These are phyloP conservation scores for Cyamopsis tetragonoloba DNA, from an alignment of 306 rosid genomes.

Conservation along the genomic window DNA sequence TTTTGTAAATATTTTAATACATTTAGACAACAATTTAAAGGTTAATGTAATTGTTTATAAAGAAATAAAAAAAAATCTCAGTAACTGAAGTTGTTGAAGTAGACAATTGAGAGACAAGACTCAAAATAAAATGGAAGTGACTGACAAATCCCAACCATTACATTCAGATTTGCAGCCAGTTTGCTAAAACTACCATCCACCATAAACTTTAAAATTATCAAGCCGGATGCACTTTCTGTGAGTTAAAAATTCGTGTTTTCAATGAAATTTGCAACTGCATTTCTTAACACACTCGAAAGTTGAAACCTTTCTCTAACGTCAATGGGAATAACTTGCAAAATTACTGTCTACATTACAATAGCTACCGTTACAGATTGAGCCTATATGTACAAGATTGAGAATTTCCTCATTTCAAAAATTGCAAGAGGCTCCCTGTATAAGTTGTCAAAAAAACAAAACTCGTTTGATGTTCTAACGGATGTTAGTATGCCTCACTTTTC, in stretches of 20 bases:
- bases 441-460: constrained; percentile 22
- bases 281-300: too few species aligned
- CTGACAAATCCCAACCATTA: too few species aligned
- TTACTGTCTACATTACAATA: not conserved
- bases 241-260: too few species aligned
- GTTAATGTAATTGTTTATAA: not conserved
- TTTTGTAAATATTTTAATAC: not conserved
- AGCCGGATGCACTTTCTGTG: too few species aligned
- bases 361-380: not conserved
- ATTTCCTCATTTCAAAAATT: constrained; percentile 24
- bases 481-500: constrained; percentile 59
- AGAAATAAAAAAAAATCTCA: too few species aligned
- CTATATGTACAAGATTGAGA: constrained; percentile 12
- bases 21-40: not conserved
- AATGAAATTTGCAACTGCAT: constrained; percentile 14
- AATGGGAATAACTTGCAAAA: not conserved
- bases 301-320: not conserved
- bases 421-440: constrained; percentile 15
- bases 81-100: too few species aligned
- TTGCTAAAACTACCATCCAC: too few species aligned
- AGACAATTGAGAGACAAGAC: too few species aligned
- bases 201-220: too few species aligned
- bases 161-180: too few species aligned
- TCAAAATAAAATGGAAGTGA: too few species aligned
- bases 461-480: constrained; percentile 39